Percentiles rank a stretch among this genome's conserved stretches.
Evolutionary conservation across 805 yeast genomes (phyloP).

Genomic region (Lachancea mirantina): DNA sequence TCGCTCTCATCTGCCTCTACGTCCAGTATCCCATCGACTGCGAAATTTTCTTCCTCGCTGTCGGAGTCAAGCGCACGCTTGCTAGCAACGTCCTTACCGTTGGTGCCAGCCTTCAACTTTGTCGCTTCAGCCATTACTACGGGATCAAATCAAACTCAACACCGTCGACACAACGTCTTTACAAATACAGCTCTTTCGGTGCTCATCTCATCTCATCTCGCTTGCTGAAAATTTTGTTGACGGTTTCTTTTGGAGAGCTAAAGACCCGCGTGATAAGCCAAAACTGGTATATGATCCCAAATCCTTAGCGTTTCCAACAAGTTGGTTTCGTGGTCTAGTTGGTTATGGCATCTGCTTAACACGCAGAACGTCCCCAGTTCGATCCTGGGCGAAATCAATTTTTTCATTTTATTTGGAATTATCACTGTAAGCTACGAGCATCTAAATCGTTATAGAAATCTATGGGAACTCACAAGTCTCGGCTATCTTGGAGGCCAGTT

Average conservation of each 20-base stretch:
- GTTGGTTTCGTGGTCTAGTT: slow-evolving; percentile 96
- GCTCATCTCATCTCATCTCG: slow-evolving; percentile 12
- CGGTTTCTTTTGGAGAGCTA: slow-evolving; percentile 1
- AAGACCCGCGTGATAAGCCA: background rate
- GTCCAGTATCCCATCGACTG: slow-evolving; percentile 21
- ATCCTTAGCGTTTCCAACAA: slow-evolving; percentile 4
- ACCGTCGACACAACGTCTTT: background rate
- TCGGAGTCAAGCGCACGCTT: slow-evolving; percentile 21
- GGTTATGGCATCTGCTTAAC: slow-evolving; percentile 99
- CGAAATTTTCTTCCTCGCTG: slow-evolving; percentile 15
- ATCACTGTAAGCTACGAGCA: background rate
- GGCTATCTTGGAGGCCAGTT: slow-evolving; percentile 47
- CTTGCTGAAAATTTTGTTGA: slow-evolving; percentile 1
- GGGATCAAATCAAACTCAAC: background rate
- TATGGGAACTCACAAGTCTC: slow-evolving; percentile 46
- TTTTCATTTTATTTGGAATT: slow-evolving; percentile 27
- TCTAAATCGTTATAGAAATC: background rate
- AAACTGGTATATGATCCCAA: background rate
- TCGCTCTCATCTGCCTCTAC: slow-evolving; percentile 18
- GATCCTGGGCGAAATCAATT: slow-evolving; percentile 99
- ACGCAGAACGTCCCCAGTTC: slow-evolving; percentile 99
- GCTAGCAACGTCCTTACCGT: slow-evolving; percentile 7
- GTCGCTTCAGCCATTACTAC: slow-evolving; percentile 3
- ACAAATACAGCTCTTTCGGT: background rate
- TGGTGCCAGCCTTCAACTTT: background rate